Evolutionary conservation across 306 rosid species (phyloP).

Genomic region (Vigna nakashimae): DNA sequence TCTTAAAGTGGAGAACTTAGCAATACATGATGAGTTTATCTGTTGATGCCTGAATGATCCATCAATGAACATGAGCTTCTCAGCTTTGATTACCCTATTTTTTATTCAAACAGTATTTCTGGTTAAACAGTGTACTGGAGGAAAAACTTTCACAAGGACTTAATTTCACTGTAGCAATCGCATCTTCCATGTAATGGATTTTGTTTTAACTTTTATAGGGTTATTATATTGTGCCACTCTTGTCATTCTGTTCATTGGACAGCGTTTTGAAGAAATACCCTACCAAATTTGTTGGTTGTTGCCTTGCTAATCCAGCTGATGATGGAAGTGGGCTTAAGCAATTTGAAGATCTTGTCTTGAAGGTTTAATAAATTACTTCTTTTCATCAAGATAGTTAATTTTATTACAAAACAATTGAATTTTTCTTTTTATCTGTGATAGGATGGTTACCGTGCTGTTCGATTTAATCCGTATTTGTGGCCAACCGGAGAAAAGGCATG

Average conservation of each 20-base stretch:
- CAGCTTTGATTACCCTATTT: constrained; percentile 6
- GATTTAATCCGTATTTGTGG: constrained; percentile 95
- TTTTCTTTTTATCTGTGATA: constrained; percentile 47
- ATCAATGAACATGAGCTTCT: constrained; percentile 18
- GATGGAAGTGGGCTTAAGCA: constrained; percentile 82
- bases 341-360: constrained; percentile 69
- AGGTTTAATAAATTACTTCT: constrained; percentile 57
- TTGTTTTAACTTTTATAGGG: not conserved
- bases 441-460: constrained; percentile 86
- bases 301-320: constrained; percentile 91
- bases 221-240: not conserved
- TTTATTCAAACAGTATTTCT: constrained; percentile 2
- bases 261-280: constrained; percentile 86
- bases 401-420: constrained; percentile 13
- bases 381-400: constrained; percentile 20
- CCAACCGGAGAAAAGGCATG: constrained; percentile 81
- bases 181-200: constrained; percentile 24
- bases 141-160: constrained; percentile 10
- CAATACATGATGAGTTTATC: not conserved
- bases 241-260: constrained; percentile 46
- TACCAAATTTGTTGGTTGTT: constrained; percentile 83
- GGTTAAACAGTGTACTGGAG: not conserved
- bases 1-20: not conserved
- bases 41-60: not conserved
- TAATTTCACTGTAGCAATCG: not conserved